A percentile compares a stretch with the other conserved stretches of the same genome.
These are phyloP conservation scores for Fusarium neocosmosporiellum DNA, from an alignment of 2,329 filamentous ascomycete genomes.

Conservation along the genomic window DNA sequence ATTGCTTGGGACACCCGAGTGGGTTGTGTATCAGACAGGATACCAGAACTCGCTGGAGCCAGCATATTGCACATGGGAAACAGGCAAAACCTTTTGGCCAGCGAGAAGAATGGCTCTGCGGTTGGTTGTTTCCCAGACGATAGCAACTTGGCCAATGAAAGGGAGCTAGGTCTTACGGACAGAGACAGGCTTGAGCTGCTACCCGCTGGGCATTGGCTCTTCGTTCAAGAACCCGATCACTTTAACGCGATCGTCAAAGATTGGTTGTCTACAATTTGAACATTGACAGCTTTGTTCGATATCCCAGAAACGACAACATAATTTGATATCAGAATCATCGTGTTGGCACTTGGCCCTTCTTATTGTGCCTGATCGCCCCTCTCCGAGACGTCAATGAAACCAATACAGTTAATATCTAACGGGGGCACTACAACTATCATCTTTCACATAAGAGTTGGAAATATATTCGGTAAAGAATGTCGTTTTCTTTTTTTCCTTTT, in stretches of 20 bases:
- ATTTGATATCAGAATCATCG: not conserved
- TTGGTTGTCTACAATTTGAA: not conserved
- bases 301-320: not conserved
- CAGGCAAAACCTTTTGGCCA: not conserved
- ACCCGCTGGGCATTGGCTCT: not conserved
- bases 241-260: not conserved
- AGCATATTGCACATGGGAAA: not conserved
- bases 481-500: not conserved
- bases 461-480: not conserved
- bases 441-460: too few species aligned
- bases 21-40: not conserved
- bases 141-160: not conserved
- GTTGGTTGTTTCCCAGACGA: not conserved
- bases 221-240: not conserved
- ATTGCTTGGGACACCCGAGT: not conserved
- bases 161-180: not conserved
- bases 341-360: not conserved
- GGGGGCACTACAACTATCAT: not conserved
- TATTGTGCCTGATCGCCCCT: not conserved
- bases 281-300: not conserved
- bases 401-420: not conserved
- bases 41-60: not conserved
- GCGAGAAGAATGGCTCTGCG: not conserved
- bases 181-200: not conserved
- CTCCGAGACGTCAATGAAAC: too few species aligned